Evolutionary conservation across 176 grass and related monocot species (phyloP), one percentile per base, ranked within the genome.

Genomic region (Tillandsia fasciculata): DNA sequence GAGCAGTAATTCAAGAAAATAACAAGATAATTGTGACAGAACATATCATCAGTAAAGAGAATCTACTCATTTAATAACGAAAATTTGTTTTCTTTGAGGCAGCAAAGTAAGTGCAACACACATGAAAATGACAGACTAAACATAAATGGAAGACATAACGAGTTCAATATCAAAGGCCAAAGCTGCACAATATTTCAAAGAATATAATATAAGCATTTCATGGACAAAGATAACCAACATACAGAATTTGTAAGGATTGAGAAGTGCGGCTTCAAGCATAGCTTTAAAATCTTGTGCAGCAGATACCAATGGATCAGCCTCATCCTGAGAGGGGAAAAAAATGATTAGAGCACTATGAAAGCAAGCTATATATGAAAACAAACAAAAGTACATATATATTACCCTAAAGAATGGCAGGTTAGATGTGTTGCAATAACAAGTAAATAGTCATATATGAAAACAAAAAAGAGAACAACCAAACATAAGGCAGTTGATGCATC

Each of bases 241-340:
- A 89, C 90, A 84, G 20, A 86, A 89, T 78, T 89, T 82, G 69
- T 89, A 94, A 73, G 86, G 86, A 77, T 74, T 94, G 52, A 89
- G 71, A 69, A 94, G 83, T 61, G 90, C 86, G 53, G 90, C 86
- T 80, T 94, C 86, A 68, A 94, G 72, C 90, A 94, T 94, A 51
- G 80, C 80, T 83, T 84, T 87, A 61, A 94, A 94, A 69, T 94
- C 86, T 77, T 70, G 71, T 69, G 90, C 79, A 6, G 81, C 83
- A 70, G 75, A 84, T 72, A 86, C 75, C 33, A 89, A 47, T 29
- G 80, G 79, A 26, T 87, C 78, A 12, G 65, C 72, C 14, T 70
- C 68, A 27, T 68, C 83, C 90, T 86, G 65, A 58, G 78, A 73
- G 77, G 52, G 18, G 71, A 54, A 74, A 86, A 7, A 8, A 70